phyloP scores from a whole-genome alignment of 2,329 filamentous ascomycete genomes.

The Colletotrichum paranaense region DNA sequence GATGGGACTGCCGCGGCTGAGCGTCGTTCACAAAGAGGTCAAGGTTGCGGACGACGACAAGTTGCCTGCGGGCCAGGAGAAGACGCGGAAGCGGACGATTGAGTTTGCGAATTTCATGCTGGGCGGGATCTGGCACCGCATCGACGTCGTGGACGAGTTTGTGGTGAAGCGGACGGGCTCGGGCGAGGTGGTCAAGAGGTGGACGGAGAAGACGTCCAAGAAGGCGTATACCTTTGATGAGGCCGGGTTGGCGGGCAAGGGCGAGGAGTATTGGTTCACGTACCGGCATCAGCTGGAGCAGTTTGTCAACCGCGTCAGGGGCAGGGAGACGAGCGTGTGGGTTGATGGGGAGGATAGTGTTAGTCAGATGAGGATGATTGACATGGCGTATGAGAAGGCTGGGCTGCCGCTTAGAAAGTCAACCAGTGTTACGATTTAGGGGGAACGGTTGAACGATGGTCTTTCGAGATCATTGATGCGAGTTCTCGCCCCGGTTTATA shows the following conservation, averaged over 20 bases:
- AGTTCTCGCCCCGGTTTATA: neutral
- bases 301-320: constrained; percentile 58
- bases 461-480: no score
- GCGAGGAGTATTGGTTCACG: constrained; percentile 53
- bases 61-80: constrained; percentile 39
- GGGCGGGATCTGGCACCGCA: constrained; percentile 45
- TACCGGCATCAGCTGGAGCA: constrained; percentile 60
- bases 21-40: constrained; percentile 37
- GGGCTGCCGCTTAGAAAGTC: constrained; percentile 33
- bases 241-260: constrained; percentile 42
- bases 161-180: constrained; percentile 41
- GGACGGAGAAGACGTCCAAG: constrained; percentile 39
- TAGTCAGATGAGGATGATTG: constrained; percentile 57
- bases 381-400: constrained; percentile 57
- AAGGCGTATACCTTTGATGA: constrained; percentile 50
- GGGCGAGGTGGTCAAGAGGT: constrained; percentile 39
- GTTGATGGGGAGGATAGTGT: constrained; percentile 55
- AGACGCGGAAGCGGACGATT: constrained; percentile 42
- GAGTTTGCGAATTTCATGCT: constrained; percentile 43
- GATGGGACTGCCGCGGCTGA: constrained; percentile 36
- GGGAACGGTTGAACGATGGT: no score
- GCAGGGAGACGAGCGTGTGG: constrained; percentile 51
- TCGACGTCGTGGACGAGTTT: constrained; percentile 50
- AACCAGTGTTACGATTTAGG: constrained; percentile 15
- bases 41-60: constrained; percentile 26